These are phyloP conservation scores for Boletus rex-veris DNA, from an alignment of 768 basidiomycete species.

Conservation along the genomic window DNA sequence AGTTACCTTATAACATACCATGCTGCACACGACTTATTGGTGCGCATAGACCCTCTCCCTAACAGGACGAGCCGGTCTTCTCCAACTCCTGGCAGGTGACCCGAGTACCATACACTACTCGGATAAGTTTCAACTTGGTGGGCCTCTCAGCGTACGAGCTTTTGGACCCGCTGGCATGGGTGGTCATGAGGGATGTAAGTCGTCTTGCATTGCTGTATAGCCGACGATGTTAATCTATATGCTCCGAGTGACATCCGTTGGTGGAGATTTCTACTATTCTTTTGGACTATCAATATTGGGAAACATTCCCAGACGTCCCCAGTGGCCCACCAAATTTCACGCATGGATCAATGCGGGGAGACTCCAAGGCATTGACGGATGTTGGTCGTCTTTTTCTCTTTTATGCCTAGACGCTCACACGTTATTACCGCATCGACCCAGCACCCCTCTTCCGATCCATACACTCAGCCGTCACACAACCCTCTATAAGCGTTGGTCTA, in stretches of 20 bases:
- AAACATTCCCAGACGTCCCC: constrained; percentile 62
- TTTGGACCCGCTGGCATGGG: constrained; percentile 79
- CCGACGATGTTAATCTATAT: not conserved
- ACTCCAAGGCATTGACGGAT: constrained; percentile 55
- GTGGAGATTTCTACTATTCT: constrained; percentile 81
- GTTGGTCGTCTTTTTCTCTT: constrained; percentile 37
- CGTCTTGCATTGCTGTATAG: not conserved
- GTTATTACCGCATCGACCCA: not conserved
- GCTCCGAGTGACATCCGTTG: constrained; percentile 72
- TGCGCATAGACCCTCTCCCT: constrained; percentile 69
- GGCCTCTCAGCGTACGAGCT: constrained; percentile 78
- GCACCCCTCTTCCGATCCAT: constrained; percentile 10
- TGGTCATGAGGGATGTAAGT: constrained; percentile 66
- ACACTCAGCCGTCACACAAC: constrained; percentile 14
- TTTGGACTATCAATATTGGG: constrained; percentile 73
- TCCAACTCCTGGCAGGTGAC: constrained; percentile 57
- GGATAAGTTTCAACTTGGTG: constrained; percentile 92
- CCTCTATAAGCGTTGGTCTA: constrained; percentile 76
- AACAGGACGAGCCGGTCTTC: constrained; percentile 64
- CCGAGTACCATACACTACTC: constrained; percentile 49
- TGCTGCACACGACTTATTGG: not conserved
- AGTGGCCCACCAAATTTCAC: constrained; percentile 88
- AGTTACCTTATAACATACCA: constrained; percentile 2
- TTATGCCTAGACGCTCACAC: not conserved
- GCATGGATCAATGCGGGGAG: constrained; percentile 79